Percentiles rank a stretch among this genome's conserved stretches.
Conservation (phyloP, 768 basidiomycete species). For the Leccinum incarnatum region DNA sequence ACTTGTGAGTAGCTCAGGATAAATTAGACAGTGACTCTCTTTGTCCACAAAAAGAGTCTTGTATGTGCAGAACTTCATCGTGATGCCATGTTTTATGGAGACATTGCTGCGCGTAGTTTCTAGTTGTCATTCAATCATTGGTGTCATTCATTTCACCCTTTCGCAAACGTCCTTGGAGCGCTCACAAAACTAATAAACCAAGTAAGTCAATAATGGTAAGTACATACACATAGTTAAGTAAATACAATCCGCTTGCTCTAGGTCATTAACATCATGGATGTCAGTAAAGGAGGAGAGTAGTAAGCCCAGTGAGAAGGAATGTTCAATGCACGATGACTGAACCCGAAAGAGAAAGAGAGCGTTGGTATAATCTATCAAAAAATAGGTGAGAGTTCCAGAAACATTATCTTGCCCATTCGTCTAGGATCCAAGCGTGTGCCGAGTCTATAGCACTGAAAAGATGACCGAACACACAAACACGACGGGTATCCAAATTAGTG, state of each 20-base stretch:
- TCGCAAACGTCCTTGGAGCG: background rate
- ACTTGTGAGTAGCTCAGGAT: background rate
- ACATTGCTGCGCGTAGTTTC: too few species aligned
- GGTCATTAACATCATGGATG: background rate
- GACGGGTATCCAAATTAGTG: constrained; percentile 14
- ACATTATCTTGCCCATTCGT: background rate
- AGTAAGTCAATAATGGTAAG: background rate
- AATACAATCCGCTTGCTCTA: background rate
- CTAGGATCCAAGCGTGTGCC: background rate
- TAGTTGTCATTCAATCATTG: too few species aligned
- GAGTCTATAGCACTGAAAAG: constrained; percentile 12
- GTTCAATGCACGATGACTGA: background rate
- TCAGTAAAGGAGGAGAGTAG: background rate
- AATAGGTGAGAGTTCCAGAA: background rate
- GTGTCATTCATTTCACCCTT: background rate
- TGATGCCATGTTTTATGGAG: too few species aligned
- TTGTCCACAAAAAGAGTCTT: too few species aligned
- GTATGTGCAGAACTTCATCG: too few species aligned
- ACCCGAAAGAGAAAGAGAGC: background rate
- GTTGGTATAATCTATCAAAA: background rate
- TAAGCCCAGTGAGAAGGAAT: background rate
- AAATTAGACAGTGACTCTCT: too few species aligned
- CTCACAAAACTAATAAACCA: background rate
- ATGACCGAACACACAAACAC: constrained; percentile 10
- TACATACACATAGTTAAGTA: background rate